phyloP scores from a whole-genome alignment of 1,284 basidiomycete genomes.

The Apiotrichum domesticum region DNA sequence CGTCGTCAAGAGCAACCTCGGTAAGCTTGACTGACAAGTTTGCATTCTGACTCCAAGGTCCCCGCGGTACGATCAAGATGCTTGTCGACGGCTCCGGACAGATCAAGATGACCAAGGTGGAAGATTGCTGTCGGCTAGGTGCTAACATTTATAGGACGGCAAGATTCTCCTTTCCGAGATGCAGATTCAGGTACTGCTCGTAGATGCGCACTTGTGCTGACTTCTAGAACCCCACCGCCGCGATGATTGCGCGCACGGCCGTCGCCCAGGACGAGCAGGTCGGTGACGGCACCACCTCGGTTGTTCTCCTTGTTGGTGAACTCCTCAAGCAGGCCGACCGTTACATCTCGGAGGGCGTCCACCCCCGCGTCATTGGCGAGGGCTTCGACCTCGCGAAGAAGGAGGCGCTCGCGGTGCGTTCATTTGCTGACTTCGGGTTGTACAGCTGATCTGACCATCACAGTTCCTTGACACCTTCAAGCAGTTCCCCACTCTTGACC shows the following conservation, averaged over 20 bases:
- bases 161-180: conserved; percentile 98
- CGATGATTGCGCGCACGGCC: conserved; percentile 97
- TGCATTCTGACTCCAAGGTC: conserved; percentile 54
- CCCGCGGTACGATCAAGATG: conserved; percentile 97
- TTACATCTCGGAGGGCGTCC: conserved; percentile 96
- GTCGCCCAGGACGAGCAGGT: conserved; percentile 99
- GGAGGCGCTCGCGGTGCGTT: conserved; percentile 60
- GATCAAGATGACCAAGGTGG: conserved; percentile 96
- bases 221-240: conserved; percentile 83
- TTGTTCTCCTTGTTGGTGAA: conserved; percentile 95
- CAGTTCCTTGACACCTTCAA: conserved; percentile 83
- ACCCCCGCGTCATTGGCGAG: conserved; percentile 90
- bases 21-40: conserved; percentile 48
- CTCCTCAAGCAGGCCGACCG: conserved; percentile 96
- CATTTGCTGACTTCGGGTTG: no score
- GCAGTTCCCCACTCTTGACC: conserved; percentile 69
- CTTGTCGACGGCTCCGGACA: conserved; percentile 98
- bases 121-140: conserved; percentile 1
- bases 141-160: conserved; percentile 58
- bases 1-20: conserved; percentile 95
- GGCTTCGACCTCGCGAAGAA: conserved; percentile 98
- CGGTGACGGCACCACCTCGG: conserved; percentile 96
- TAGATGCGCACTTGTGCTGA: not conserved
- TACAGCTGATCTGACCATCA: not conserved
- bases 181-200: conserved; percentile 74